These are phyloP conservation scores for Candida montana DNA, from an alignment of 805 yeast genomes.

Conservation along the genomic window DNA sequence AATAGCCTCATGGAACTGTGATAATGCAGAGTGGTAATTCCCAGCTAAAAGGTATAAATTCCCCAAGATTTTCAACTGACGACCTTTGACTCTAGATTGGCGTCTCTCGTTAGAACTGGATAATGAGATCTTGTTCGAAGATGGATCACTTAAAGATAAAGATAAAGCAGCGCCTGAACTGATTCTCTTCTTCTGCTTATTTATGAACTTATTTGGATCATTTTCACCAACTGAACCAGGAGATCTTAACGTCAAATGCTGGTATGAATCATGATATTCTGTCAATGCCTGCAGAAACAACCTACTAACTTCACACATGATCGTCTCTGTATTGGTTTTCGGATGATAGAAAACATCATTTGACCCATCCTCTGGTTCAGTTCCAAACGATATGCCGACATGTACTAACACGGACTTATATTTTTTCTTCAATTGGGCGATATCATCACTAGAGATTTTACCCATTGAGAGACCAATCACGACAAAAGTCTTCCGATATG, in stretches of 20 bases:
- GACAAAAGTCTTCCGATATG: slow-evolving; percentile 72
- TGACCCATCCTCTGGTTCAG: background rate
- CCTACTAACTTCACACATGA: slow-evolving; percentile 66
- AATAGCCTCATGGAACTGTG: slow-evolving; percentile 71
- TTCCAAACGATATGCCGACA: slow-evolving; percentile 45
- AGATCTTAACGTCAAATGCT: slow-evolving; percentile 75
- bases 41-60: slow-evolving; percentile 80
- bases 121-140: slow-evolving; percentile 33
- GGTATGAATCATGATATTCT: slow-evolving; percentile 64
- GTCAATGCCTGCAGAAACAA: slow-evolving; percentile 61
- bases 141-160: slow-evolving; percentile 21
- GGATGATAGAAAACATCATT: slow-evolving; percentile 11
- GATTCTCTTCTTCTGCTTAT: slow-evolving; percentile 38
- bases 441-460: slow-evolving; percentile 21
- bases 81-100: slow-evolving; percentile 52
- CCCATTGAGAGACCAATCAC: slow-evolving; percentile 42
- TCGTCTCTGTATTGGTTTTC: slow-evolving; percentile 44
- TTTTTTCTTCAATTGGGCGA: slow-evolving; percentile 36
- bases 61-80: slow-evolving; percentile 72
- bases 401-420: slow-evolving; percentile 54
- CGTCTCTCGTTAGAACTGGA: slow-evolving; percentile 30
- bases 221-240: slow-evolving; percentile 63
- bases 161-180: slow-evolving; percentile 23
- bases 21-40: slow-evolving; percentile 61
- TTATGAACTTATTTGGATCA: slow-evolving; percentile 33